Evolutionary conservation across 768 basidiomycete species (phyloP), one percentile per base, ranked within the genome.

Genomic region (Termitomyces sp.): DNA sequence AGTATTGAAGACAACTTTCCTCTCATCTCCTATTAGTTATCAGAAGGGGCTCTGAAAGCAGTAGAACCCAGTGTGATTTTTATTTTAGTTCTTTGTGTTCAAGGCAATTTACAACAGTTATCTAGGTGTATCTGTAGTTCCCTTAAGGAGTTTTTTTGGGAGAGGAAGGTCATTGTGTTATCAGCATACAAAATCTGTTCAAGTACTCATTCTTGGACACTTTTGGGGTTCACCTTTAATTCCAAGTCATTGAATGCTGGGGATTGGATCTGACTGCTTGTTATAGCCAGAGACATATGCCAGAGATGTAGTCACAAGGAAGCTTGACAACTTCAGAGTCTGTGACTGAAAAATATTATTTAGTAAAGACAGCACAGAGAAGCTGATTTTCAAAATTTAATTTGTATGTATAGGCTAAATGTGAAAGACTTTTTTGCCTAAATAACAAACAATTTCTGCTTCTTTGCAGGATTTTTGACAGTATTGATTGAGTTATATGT

Each of bases 281-380:
- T 28, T 28, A 28, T 3, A 3, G 28, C 44, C 53, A 44, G 53
- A 54, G 42, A 32, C 3, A 5, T 12, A 43, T 32, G 25, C 32
- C 12, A 37, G 53, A 21, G 0, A 46, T 43, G 34, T 45, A 46
- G 21, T 46, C 53, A 44, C 14, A 23, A 42, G 56, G 52, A 4
- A 59, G 58, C 32, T 55, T 59, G 21, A 37, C n/a, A 3, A 59
- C 58, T 50, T 59, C 58, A n/a, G 58, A 47, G n/a, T 59, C 54
- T 28, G 28, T 28, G 8, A 28, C 8, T 28, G 2, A 28, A 28
- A 27, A 59, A 3, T 53, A 28, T 25, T 35, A 55, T 51, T 54
- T 30, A 19, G 58, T 54, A 10, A 47, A 59, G 14, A 59, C 32
- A 27, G 54, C 28, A 28, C 28, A 28, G 8, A 28, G 28, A 28